phyloP scores from a whole-genome alignment of 257 asterid species.

The Echites panduratus region DNA sequence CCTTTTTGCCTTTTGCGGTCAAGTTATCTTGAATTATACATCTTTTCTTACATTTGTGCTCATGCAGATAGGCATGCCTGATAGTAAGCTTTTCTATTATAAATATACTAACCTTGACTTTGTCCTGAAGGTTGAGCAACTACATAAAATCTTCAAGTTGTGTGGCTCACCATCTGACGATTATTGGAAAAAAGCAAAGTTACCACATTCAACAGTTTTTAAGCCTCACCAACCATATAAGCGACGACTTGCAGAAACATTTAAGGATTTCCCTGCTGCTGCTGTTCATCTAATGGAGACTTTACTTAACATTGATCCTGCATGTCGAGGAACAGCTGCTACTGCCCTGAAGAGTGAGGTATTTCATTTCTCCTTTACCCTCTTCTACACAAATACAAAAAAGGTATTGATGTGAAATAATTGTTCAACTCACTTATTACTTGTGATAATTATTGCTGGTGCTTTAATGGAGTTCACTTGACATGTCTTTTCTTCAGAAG shows the following conservation, averaged over 20 bases:
- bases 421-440: background rate
- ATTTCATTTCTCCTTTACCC: slow-evolving; percentile 13
- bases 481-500: background rate
- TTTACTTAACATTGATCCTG: slow-evolving; percentile 79
- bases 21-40: background rate
- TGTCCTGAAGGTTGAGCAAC: slow-evolving; percentile 71
- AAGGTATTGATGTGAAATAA: background rate
- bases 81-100: background rate
- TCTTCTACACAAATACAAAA: background rate
- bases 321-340: slow-evolving; percentile 65
- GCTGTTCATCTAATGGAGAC: slow-evolving; percentile 64
- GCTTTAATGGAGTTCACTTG: background rate
- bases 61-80: background rate
- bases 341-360: slow-evolving; percentile 72
- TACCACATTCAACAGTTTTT: slow-evolving; percentile 66
- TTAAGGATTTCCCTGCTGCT: slow-evolving; percentile 57
- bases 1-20: background rate
- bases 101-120: background rate
- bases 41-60: background rate
- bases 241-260: slow-evolving; percentile 58
- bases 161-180: slow-evolving; percentile 94
- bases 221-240: slow-evolving; percentile 67
- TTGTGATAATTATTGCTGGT: background rate
- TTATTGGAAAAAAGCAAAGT: slow-evolving; percentile 63
- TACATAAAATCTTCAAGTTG: slow-evolving; percentile 83